These are phyloP conservation scores for Malassezia furfur DNA, from an alignment of 1,284 basidiomycete genomes.

Conservation along the genomic window DNA sequence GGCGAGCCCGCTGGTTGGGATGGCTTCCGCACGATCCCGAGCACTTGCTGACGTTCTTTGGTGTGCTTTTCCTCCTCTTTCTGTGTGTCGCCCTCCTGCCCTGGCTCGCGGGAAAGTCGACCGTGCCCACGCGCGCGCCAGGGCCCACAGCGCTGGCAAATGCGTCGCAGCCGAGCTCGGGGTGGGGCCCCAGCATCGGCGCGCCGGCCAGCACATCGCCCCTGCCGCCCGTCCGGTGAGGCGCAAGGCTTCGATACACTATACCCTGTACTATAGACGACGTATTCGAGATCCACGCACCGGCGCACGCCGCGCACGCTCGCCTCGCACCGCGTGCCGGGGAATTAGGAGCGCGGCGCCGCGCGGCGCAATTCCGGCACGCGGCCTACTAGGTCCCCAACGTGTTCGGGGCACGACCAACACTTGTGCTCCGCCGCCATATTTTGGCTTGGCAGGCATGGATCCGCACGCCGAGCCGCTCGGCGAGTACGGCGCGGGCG, in stretches of 20 bases:
- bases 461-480: background rate
- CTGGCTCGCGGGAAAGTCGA: conserved; percentile 7
- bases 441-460: background rate
- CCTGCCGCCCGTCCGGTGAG: no score
- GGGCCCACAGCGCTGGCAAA: background rate
- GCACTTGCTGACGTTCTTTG: background rate
- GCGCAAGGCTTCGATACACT: no score
- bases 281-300: no score
- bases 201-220: no score
- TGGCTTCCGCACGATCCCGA: background rate
- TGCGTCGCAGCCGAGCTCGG: no score
- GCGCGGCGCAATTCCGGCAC: no score
- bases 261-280: no score
- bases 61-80: background rate
- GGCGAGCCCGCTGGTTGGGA: background rate
- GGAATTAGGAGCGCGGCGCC: no score
- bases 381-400: conserved; percentile 1
- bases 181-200: no score
- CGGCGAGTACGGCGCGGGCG: background rate
- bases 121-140: background rate
- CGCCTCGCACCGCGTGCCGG: no score
- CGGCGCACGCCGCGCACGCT: no score
- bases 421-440: conserved; percentile 1
- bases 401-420: conserved; percentile 12
- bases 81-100: conserved; percentile 5